Evolutionary conservation across 345 rosid species (phyloP).

Genomic region (Moricandia moricandioides): DNA sequence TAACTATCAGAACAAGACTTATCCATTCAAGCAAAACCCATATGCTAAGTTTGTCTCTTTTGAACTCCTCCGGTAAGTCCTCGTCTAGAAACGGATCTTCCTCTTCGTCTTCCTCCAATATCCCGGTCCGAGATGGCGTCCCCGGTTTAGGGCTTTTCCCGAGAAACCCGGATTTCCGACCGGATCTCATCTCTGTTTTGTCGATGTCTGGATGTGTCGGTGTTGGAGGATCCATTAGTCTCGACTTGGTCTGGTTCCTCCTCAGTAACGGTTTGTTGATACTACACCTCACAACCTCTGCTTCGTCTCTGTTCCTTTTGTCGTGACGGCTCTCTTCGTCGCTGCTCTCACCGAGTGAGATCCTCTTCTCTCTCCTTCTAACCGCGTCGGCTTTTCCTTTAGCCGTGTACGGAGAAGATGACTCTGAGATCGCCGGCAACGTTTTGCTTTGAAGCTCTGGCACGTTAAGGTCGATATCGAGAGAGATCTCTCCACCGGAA

Average conservation of each 20-base stretch:
- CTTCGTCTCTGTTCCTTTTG: constrained; percentile 8
- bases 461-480: constrained; percentile 44
- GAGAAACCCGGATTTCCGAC: constrained; percentile 38
- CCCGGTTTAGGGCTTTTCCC: constrained; percentile 38
- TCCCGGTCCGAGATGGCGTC: constrained; percentile 21
- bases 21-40: constrained; percentile 51
- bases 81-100: constrained; percentile 56
- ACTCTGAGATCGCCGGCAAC: constrained; percentile 24
- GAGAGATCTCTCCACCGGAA: constrained; percentile 43
- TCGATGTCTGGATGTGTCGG: constrained; percentile 34
- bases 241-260: constrained; percentile 36
- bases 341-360: constrained; percentile 25
- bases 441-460: constrained; percentile 34
- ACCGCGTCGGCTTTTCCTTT: constrained; percentile 24
- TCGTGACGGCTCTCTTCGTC: constrained; percentile 29
- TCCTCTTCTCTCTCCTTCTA: constrained; percentile 21
- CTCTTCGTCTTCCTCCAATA: constrained; percentile 45
- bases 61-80: constrained; percentile 56
- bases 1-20: constrained; percentile 47
- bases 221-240: constrained; percentile 39
- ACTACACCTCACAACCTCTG: constrained; percentile 37
- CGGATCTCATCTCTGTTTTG: constrained; percentile 36
- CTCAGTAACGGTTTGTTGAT: constrained; percentile 32
- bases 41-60: constrained; percentile 34
- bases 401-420: constrained; percentile 25